Conservation (phyloP, 2,329 filamentous ascomycete genomes). For the Thelonectria discophora region DNA sequence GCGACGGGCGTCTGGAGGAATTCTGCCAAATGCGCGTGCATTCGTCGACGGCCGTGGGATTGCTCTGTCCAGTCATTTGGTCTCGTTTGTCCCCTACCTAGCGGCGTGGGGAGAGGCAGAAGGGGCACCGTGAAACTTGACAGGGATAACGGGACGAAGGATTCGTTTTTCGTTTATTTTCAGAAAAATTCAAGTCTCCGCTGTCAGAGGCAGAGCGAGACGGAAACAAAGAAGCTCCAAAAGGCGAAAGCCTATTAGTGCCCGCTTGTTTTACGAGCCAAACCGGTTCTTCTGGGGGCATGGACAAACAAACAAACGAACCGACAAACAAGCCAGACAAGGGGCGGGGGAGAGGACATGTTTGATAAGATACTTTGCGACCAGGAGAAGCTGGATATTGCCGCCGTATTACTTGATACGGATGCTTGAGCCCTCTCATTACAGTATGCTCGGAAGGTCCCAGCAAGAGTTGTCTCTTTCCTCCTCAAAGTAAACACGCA, state of each 20-base stretch:
- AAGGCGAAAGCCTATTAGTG: not conserved
- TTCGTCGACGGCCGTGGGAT: not conserved
- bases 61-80: not conserved
- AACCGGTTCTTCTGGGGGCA: not conserved
- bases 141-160: not conserved
- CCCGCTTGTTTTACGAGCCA: not conserved
- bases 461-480: not conserved
- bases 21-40: not conserved
- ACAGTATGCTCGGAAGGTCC: too few species aligned
- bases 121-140: not conserved
- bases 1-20: not conserved
- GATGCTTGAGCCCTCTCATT: too few species aligned
- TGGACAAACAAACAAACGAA: not conserved
- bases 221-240: not conserved
- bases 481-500: not conserved
- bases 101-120: slow-evolving; percentile 3
- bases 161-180: not conserved
- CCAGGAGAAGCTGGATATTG: too few species aligned
- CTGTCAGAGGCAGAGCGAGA: not conserved
- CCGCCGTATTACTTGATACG: too few species aligned
- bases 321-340: not conserved
- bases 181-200: not conserved
- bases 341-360: not conserved
- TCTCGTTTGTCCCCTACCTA: not conserved
- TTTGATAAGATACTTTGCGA: too few species aligned